Evolutionary conservation across 768 basidiomycete genomes (phyloP).

Genomic region (Mycena crocata): DNA sequence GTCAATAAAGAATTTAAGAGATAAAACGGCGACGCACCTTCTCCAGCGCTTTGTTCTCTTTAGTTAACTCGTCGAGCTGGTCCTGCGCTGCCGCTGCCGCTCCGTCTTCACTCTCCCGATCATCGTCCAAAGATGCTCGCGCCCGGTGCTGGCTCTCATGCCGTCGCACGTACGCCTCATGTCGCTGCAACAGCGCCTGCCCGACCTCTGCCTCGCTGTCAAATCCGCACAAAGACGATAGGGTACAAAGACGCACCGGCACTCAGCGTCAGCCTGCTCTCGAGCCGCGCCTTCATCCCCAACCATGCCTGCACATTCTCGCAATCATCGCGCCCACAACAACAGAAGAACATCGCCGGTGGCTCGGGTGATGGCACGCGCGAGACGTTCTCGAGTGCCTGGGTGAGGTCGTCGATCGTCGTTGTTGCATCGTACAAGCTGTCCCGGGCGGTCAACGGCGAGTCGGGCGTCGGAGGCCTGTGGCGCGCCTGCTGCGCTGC

Average conservation of each 20-base stretch:
- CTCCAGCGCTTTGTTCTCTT: constrained; percentile 72
- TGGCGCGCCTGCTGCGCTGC: constrained; percentile 1
- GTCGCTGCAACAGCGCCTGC: constrained; percentile 85
- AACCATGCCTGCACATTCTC: constrained; percentile 74
- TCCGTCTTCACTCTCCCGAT: constrained; percentile 6
- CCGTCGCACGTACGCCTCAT: constrained; percentile 86
- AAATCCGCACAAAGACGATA: constrained; percentile 7
- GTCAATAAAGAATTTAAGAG: not conserved
- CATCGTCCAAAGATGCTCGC: constrained; percentile 37
- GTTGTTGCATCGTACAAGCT: constrained; percentile 65
- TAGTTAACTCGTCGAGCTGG: constrained; percentile 50
- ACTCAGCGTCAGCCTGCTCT: constrained; percentile 83
- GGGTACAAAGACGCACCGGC: constrained; percentile 68
- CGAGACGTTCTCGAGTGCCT: constrained; percentile 78
- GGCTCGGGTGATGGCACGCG: constrained; percentile 81
- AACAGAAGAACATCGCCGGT: constrained; percentile 63
- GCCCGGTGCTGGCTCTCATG: constrained; percentile 55
- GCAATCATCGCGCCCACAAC: constrained; percentile 75
- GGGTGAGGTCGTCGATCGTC: constrained; percentile 84
- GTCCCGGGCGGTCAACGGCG: constrained; percentile 54
- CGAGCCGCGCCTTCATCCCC: constrained; percentile 74
- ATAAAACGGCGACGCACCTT: constrained; percentile 54
- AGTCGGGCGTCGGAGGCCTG: constrained; percentile 60
- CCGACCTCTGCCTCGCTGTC: constrained; percentile 74
- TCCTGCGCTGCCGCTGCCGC: constrained; percentile 45